Percentiles rank a stretch among this genome's conserved stretches.
These are phyloP conservation scores for Craterostigma plantagineum DNA, from an alignment of 257 asterid species.

Conservation along the genomic window DNA sequence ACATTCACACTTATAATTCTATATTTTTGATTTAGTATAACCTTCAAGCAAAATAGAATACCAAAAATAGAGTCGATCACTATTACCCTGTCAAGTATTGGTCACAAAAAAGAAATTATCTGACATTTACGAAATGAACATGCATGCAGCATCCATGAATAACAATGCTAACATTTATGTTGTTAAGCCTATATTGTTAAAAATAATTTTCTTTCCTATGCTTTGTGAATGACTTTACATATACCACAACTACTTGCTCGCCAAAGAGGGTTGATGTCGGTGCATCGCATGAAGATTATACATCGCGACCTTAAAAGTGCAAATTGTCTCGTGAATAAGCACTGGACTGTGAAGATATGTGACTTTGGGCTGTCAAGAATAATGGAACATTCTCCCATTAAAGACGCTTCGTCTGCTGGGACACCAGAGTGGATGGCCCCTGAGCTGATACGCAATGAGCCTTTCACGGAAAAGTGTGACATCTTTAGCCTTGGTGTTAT, in stretches of 20 bases:
- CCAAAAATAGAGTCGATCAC: too few relatives aligned
- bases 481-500: conserved; percentile 89
- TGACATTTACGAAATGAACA: too few relatives aligned
- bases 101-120: too few relatives aligned
- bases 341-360: conserved; percentile 87
- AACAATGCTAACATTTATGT: too few relatives aligned
- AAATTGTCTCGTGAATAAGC: conserved; percentile 82
- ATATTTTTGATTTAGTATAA: too few relatives aligned
- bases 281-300: conserved; percentile 89
- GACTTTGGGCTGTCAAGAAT: conserved; percentile 97
- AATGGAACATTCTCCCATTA: conserved; percentile 35
- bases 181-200: too few relatives aligned
- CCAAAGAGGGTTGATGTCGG: conserved; percentile 89
- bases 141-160: too few relatives aligned
- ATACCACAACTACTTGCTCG: conserved; percentile 6
- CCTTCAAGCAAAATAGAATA: too few relatives aligned
- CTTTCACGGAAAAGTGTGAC: conserved; percentile 89
- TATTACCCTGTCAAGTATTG: too few relatives aligned
- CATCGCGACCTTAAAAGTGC: conserved; percentile 93
- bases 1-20: too few relatives aligned
- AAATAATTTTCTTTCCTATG: too few relatives aligned
- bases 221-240: too few relatives aligned
- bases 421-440: conserved; percentile 99
- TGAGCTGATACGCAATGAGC: conserved; percentile 77
- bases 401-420: conserved; percentile 75